Percentiles rank a stretch among this genome's conserved stretches.
These are phyloP conservation scores for Coemansia erecta DNA, from an alignment of 192 early-diverging fungal species.

Conservation along the genomic window DNA sequence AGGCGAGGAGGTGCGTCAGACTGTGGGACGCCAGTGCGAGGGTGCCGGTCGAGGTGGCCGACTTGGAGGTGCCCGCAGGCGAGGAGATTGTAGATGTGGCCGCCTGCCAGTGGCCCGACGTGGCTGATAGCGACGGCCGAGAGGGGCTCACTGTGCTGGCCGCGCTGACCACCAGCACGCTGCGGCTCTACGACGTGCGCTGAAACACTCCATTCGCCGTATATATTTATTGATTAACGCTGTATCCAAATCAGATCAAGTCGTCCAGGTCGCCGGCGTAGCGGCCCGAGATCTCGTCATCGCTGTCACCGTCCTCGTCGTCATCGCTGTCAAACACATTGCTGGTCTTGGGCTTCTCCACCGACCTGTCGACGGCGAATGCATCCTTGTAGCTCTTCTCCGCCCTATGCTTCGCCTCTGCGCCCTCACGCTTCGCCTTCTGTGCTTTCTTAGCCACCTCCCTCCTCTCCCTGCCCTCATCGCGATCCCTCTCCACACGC, in stretches of 20 bases:
- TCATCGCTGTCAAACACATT: slow-evolving; percentile 30
- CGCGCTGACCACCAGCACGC: slow-evolving; percentile 23
- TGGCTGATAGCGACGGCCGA: not conserved
- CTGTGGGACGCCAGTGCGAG: slow-evolving; percentile 17
- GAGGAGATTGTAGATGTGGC: slow-evolving; percentile 35
- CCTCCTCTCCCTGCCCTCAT: slow-evolving; percentile 48
- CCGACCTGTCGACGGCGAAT: not conserved
- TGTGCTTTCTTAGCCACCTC: slow-evolving; percentile 26
- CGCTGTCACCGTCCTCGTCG: slow-evolving; percentile 9
- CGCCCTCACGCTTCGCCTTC: slow-evolving; percentile 7
- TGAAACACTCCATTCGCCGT: slow-evolving; percentile 1
- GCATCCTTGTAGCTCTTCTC: not conserved
- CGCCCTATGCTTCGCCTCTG: slow-evolving; percentile 27
- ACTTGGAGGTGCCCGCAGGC: slow-evolving; percentile 2
- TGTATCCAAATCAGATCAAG: slow-evolving; percentile 12
- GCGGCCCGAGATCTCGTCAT: not conserved
- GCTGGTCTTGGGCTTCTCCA: not conserved
- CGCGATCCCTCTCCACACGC: slow-evolving; percentile 59
- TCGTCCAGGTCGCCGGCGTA: slow-evolving; percentile 26
- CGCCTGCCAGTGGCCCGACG: slow-evolving; percentile 26
- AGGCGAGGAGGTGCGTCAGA: slow-evolving; percentile 16
- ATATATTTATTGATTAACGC: not conserved
- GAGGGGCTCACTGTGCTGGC: slow-evolving; percentile 13
- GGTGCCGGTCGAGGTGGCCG: slow-evolving; percentile 11
- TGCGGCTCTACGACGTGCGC: slow-evolving; percentile 40